Evolutionary conservation across 2,329 filamentous ascomycete genomes (phyloP), one percentile per base, ranked within the genome.

Genomic region (Aureobasidium sp.): DNA sequence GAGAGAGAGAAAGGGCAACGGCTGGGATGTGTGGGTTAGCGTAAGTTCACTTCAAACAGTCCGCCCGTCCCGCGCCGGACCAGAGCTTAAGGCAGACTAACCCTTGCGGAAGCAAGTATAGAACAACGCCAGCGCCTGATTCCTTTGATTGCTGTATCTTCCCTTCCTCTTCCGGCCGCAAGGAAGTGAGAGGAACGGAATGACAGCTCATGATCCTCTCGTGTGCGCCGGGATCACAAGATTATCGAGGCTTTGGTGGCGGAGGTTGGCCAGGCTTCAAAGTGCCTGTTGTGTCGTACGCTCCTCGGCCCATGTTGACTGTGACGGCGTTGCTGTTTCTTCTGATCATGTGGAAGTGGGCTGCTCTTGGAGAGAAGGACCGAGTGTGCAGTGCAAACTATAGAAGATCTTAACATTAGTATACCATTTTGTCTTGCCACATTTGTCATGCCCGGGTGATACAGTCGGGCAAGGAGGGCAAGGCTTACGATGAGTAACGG

Each of bases 211-310:
- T 47, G 32, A 29, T 44, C 29, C 32, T 44, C 53, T 59, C 41
- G 54, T 48, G 44, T 57, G 29, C 45, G 36, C 27, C 27, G 25
- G 37, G 37, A 54, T 29, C 53, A 57, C 57, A 36, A 59, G 57
- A 41, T 59, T 59, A 59, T 50, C 57, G 57, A 50, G 57, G 57
- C 59, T 61, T 61, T 47, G 59, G 59, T 48, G 75, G 72, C 57
- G 73, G 74, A 45, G 72, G 73, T 41, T 75, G 74, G 61, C 73
- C 73, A 3, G 76, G 76, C 70, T 78, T 77, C 55, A 75, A 73
- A n/a, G 76, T 75, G 64, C 77, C 77, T n/a, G 77, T 79, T 32
- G 76, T 79, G 67, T 79, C 77, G 70, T 79, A 79, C 64, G 76
- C 76, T 64, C 77, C 77, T 66, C 77, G 76, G 62, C 76, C 77